Base-by-base conservation (phyloP, 2,329 filamentous ascomycete genomes). In the Claviceps sp. region DNA sequence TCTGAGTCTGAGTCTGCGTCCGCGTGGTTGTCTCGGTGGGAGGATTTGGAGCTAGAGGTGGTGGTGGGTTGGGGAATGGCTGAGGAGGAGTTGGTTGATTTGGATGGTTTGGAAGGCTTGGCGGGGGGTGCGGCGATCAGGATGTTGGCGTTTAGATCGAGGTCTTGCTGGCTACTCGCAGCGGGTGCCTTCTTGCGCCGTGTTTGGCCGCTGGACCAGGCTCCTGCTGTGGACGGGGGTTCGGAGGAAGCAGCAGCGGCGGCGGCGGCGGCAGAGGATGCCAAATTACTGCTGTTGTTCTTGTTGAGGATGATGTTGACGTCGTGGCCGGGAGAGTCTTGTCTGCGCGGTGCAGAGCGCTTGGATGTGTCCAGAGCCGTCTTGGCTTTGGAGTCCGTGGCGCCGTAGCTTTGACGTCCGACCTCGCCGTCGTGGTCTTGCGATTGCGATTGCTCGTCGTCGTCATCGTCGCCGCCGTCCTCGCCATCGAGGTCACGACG, bases 381-480 rank as follows among this genome's bases (percentile, higher is more conserved):
- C 64, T 16, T 43, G 48, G 29, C 29, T 36, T 38, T 44, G 20
- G 48, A 34, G 40, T 44, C 14, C 11, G 70, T 62, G 39, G 66
- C 78, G 23, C 85, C 86, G 59, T 83, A 91, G 48, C 76, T 78
- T 56, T 80, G 77, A 55, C 91, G 82, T 13, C 90, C 90, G 49
- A 84, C 70, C 54, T 84, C 73, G 14, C 67, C 73, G 29, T 34
- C 29, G 29, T 34, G 29, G 29, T 34, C 29, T 34, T 34, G 29
- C 3, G 29, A 29, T 3, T 70, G 67, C 47, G 77, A 75, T n/a
- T 75, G 73, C 9, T 37, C 20, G 47, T 44, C 20, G 47, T 44
- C 26, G 23, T 44, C 20, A 22, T 26, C 14, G 42, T 26, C 42
- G 42, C n/a, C 43, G 7, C 29, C 42, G 13, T 45, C 42, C 2